A percentile compares a stretch with the other conserved stretches of the same genome.
phyloP scores from a whole-genome alignment of 768 basidiomycete species.

The Chalciporus pseudorubinellus region DNA sequence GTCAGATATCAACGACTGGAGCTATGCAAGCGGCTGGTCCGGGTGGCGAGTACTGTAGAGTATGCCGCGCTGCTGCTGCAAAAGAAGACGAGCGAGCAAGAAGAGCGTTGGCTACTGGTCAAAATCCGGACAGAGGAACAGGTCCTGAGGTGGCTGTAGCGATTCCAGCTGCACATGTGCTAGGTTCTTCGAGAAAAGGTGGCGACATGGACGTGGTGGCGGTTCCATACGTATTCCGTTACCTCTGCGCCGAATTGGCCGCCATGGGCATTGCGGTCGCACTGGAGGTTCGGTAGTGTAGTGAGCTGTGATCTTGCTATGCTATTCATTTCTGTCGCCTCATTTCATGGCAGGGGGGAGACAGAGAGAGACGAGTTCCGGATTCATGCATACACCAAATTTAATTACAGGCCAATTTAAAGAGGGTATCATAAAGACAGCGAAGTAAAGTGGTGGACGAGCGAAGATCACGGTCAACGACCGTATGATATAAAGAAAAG shows the following conservation, averaged over 20 bases:
- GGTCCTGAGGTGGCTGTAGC: constrained; percentile 59
- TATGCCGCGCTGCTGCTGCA: constrained; percentile 77
- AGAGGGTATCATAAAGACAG: constrained; percentile 13
- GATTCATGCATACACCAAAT: constrained; percentile 17
- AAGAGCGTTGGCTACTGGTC: constrained; percentile 56
- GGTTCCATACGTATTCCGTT: constrained; percentile 91
- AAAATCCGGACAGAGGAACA: constrained; percentile 39
- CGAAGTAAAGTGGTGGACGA: constrained; percentile 13
- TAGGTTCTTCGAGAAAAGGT: constrained; percentile 58
- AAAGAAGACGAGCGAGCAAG: constrained; percentile 62
- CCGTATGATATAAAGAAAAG: constrained; percentile 3
- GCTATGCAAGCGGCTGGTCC: constrained; percentile 62
- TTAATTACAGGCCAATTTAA: constrained; percentile 8
- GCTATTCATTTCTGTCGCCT: background rate
- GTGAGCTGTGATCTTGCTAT: background rate
- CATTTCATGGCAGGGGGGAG: background rate
- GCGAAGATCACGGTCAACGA: constrained; percentile 12
- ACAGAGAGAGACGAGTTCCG: constrained; percentile 1
- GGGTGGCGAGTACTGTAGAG: constrained; percentile 90
- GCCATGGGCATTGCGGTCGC: constrained; percentile 96
- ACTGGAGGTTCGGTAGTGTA: constrained; percentile 60
- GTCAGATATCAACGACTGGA: constrained; percentile 53
- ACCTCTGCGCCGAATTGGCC: constrained; percentile 94
- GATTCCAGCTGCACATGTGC: constrained; percentile 65
- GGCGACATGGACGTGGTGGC: constrained; percentile 93